These are phyloP conservation scores for Taiozyma sp. DNA, from an alignment of 1,139 yeast species.

Conservation along the genomic window DNA sequence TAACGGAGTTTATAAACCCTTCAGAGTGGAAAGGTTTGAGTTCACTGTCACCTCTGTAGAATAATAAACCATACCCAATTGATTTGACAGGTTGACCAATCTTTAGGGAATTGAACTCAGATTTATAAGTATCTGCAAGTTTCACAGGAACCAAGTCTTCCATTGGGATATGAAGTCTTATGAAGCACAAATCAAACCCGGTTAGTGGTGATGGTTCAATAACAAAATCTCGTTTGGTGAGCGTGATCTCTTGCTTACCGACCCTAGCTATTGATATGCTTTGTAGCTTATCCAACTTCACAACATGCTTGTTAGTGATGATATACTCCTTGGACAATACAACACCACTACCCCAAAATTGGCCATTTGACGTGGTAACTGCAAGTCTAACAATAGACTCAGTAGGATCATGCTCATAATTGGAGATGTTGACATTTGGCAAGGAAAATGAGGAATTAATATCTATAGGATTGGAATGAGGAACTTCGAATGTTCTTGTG, in stretches of 20 bases:
- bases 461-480: neutral
- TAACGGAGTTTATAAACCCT: conserved; percentile 21
- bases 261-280: conserved; percentile 9
- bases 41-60: conserved; percentile 7
- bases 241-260: conserved; percentile 1
- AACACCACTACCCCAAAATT: conserved; percentile 44
- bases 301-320: conserved; percentile 42
- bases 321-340: conserved; percentile 29
- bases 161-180: conserved; percentile 20
- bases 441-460: neutral
- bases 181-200: conserved; percentile 36
- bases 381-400: conserved; percentile 22
- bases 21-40: conserved; percentile 17
- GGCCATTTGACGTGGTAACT: conserved; percentile 18
- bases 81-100: conserved; percentile 39
- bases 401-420: conserved; percentile 8
- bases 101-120: conserved; percentile 4
- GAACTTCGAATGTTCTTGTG: neutral
- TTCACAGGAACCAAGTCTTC: conserved; percentile 9
- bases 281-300: conserved; percentile 17
- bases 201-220: conserved; percentile 27
- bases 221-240: conserved; percentile 16
- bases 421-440: neutral
- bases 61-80: conserved; percentile 54
- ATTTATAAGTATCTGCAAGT: conserved; percentile 3